A percentile compares a stretch with the other conserved stretches of the same genome.
phyloP scores from a whole-genome alignment of 2,329 filamentous ascomycete species.

The Xylariaceae sp. region DNA sequence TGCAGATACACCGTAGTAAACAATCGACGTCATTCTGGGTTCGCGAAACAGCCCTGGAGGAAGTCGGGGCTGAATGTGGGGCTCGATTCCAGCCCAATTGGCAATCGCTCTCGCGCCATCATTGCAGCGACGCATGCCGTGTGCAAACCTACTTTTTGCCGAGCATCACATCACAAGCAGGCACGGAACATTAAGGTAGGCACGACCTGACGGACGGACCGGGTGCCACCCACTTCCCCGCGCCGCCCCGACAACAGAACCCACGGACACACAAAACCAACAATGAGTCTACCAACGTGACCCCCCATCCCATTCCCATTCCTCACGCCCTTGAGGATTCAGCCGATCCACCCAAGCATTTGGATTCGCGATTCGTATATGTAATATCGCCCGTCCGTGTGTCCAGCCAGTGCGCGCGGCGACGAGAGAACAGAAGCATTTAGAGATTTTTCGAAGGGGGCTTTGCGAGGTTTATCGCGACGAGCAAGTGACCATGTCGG shows the following conservation, averaged over 20 bases:
- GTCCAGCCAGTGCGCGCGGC: no score
- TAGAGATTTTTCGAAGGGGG: constrained; percentile 22
- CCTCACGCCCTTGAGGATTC: not conserved
- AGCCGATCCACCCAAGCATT: not conserved
- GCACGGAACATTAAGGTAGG: not conserved
- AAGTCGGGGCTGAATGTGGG: not conserved
- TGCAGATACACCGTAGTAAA: not conserved
- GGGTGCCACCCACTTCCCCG: not conserved
- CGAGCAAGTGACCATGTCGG: constrained; percentile 23
- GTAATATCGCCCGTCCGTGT: not conserved
- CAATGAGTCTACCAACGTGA: constrained; percentile 10
- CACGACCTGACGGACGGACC: not conserved
- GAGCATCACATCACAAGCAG: not conserved
- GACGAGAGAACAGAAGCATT: not conserved
- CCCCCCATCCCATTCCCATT: not conserved
- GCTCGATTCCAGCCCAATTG: not conserved
- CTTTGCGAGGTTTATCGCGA: not conserved
- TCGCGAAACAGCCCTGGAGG: not conserved
- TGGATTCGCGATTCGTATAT: not conserved
- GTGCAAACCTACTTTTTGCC: not conserved
- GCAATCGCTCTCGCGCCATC: not conserved
- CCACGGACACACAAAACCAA: not conserved
- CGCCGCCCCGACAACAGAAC: no score
- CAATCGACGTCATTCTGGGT: not conserved
- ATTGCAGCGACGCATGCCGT: not conserved